Conservation (phyloP, 2,329 filamentous ascomycete genomes). For the Colletotrichum sp. region DNA sequence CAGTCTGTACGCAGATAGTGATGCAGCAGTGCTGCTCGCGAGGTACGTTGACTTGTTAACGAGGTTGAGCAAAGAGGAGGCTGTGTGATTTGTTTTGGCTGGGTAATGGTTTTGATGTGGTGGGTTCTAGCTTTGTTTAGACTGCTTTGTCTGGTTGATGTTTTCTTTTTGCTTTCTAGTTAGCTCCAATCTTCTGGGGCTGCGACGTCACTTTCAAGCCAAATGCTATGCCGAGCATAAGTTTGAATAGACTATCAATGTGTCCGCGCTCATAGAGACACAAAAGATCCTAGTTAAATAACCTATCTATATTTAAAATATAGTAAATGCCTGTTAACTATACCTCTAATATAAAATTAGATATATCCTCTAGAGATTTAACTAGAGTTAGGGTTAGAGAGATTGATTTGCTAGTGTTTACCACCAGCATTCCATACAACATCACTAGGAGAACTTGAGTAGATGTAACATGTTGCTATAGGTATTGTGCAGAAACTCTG, state of each 20-base stretch:
- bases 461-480: no score
- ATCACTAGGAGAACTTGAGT: no score
- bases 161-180: neutral
- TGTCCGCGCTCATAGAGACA: no score
- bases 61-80: neutral
- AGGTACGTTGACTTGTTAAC: neutral
- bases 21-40: neutral
- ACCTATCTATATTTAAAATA: no score
- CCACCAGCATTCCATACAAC: no score
- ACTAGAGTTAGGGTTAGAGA: no score
- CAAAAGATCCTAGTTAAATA: no score
- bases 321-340: no score
- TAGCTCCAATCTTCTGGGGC: neutral
- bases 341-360: no score
- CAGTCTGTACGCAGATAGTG: neutral
- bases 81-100: neutral
- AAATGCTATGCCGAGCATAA: neutral
- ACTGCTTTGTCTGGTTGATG: neutral
- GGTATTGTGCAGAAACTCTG: no score
- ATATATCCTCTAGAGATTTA: no score
- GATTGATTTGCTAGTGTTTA: no score
- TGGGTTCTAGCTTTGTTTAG: neutral
- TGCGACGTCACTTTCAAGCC: neutral
- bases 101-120: neutral
- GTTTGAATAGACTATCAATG: neutral